Evolutionary conservation across 176 grass and related monocot species (phyloP).

Genomic region (Oryza longistaminata): DNA sequence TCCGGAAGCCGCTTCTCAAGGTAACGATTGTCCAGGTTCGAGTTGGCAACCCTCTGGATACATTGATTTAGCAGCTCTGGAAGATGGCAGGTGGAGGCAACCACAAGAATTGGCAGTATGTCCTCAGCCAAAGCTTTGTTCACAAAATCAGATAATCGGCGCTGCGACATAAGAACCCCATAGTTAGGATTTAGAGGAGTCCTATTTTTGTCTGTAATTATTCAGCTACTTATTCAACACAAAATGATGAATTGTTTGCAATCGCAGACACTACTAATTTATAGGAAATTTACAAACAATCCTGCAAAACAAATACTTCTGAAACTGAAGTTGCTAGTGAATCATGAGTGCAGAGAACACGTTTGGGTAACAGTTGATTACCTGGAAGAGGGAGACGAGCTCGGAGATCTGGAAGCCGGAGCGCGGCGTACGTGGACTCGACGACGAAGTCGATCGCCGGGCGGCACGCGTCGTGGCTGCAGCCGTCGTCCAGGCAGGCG

Average conservation of each 20-base stretch:
- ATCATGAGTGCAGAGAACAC: background rate
- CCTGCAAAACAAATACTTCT: background rate
- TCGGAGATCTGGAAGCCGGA: constrained; percentile 68
- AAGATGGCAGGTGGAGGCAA: constrained; percentile 57
- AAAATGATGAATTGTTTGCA: constrained; percentile 3
- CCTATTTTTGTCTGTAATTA: background rate
- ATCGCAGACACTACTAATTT: background rate
- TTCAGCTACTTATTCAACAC: background rate
- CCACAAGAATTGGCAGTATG: constrained; percentile 53
- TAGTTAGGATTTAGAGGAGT: background rate
- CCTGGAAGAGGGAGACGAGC: constrained; percentile 72
- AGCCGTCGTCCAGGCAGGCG: constrained; percentile 56
- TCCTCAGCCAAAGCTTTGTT: constrained; percentile 56
- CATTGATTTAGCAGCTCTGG: constrained; percentile 49
- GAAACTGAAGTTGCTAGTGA: background rate
- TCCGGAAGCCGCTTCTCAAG: constrained; percentile 67
- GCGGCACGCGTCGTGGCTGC: constrained; percentile 58
- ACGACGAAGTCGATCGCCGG: constrained; percentile 70
- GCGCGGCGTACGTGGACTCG: constrained; percentile 67
- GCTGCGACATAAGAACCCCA: constrained; percentile 44
- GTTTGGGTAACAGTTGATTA: background rate
- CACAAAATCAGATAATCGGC: constrained; percentile 59
- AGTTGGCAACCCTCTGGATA: constrained; percentile 50
- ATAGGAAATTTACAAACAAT: background rate
- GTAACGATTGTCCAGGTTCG: constrained; percentile 41